Percentiles rank a stretch among this genome's conserved stretches.
Evolutionary conservation across 1,139 yeast species (phyloP).

Genomic region (Candida dubliniensis): DNA sequence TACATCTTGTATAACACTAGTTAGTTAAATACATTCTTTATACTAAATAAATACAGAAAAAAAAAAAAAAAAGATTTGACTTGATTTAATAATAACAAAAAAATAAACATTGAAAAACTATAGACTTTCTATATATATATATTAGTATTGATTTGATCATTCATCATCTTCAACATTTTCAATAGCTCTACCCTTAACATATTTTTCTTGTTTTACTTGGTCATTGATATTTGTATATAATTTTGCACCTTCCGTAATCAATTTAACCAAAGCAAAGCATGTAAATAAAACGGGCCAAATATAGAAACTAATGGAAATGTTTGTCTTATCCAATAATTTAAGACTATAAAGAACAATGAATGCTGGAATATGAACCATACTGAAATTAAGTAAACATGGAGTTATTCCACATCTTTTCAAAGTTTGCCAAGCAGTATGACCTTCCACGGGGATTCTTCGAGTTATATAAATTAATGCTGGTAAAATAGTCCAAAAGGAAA

Average conservation of each 20-base stretch:
- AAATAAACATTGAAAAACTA: too few relatives aligned
- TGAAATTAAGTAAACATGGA: constrained; percentile 15
- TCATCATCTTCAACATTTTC: constrained; percentile 44
- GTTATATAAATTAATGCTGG: constrained; percentile 15
- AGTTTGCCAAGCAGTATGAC: constrained; percentile 1
- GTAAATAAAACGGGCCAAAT: constrained; percentile 17
- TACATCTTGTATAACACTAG: too few relatives aligned
- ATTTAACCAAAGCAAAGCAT: constrained; percentile 16
- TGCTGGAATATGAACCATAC: constrained; percentile 19
- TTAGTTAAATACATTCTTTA: too few relatives aligned
- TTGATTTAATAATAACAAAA: too few relatives aligned
- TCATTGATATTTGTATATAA: constrained; percentile 30
- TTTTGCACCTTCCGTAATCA: constrained; percentile 11
- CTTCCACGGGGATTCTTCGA: constrained; percentile 1
- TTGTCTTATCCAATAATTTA: not conserved
- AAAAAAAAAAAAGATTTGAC: too few relatives aligned
- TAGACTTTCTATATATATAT: too few relatives aligned
- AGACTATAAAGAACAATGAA: constrained; percentile 8
- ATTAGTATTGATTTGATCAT: not conserved
- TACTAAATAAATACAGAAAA: too few relatives aligned
- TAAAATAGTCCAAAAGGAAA: constrained; percentile 25
- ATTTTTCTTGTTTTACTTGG: constrained; percentile 59
- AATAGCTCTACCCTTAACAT: constrained; percentile 61
- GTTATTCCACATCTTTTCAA: constrained; percentile 14
- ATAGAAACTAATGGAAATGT: constrained; percentile 4